Conservation (phyloP, 176 grass and related monocot species). For the Avena sativa region DNA sequence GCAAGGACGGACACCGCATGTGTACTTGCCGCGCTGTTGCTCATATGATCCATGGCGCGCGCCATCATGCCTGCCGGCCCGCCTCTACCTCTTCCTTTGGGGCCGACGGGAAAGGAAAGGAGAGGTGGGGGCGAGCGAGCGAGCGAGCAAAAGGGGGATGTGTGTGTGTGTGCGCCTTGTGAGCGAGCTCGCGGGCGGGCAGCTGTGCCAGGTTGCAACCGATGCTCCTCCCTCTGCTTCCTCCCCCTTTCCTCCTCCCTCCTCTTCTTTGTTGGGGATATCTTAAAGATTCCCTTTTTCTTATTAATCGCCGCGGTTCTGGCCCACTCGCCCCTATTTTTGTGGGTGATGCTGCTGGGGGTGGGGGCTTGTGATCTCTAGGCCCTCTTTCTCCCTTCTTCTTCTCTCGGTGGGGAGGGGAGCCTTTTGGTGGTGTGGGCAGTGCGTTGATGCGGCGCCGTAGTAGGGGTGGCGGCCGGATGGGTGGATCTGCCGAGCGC, state of each 20-base stretch:
- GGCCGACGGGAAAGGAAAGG: neutral
- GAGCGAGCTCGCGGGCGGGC: slow-evolving; percentile 44
- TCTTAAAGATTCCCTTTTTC: slow-evolving; percentile 46
- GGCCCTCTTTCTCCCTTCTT: neutral
- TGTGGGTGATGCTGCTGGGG: slow-evolving; percentile 46
- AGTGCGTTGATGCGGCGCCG: slow-evolving; percentile 39
- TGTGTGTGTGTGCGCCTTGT: slow-evolving; percentile 45
- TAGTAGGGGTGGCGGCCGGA: slow-evolving; percentile 9
- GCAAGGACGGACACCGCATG: slow-evolving; percentile 37
- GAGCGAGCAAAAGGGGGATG: neutral
- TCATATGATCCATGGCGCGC: slow-evolving; percentile 60
- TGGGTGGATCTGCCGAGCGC: slow-evolving; percentile 43
- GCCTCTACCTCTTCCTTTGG: slow-evolving; percentile 22
- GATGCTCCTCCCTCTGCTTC: slow-evolving; percentile 35
- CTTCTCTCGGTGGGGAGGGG: neutral
- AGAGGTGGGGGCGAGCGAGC: neutral
- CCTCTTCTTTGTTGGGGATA: slow-evolving; percentile 30
- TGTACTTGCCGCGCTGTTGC: slow-evolving; percentile 47
- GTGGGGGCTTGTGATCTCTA: slow-evolving; percentile 40
- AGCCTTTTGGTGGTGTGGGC: slow-evolving; percentile 28
- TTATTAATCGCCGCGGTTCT: slow-evolving; percentile 51
- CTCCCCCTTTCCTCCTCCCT: neutral
- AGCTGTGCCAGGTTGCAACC: slow-evolving; percentile 62
- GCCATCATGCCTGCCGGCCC: slow-evolving; percentile 46
- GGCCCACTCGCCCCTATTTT: slow-evolving; percentile 53